phyloP scores from a whole-genome alignment of 495 filamentous ascomycete genomes.

The Neurospora intermedia region DNA sequence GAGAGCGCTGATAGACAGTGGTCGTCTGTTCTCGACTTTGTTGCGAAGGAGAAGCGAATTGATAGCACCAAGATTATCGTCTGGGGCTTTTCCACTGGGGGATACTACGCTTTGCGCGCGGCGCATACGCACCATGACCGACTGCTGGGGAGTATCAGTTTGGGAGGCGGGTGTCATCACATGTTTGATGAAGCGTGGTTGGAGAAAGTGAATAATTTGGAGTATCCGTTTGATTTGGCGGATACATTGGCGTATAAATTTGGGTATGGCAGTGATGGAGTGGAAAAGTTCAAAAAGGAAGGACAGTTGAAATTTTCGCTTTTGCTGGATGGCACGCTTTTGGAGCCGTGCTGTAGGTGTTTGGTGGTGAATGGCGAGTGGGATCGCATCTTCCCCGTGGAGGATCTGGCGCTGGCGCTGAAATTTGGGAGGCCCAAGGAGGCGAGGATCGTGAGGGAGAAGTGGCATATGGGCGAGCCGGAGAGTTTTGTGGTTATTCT shows the following conservation, averaged over 20 bases:
- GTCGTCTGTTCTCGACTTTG: slow-evolving; percentile 51
- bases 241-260: slow-evolving; percentile 55
- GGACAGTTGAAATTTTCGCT: slow-evolving; percentile 55
- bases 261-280: slow-evolving; percentile 38
- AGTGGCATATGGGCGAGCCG: slow-evolving; percentile 20
- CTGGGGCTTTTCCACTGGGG: slow-evolving; percentile 63
- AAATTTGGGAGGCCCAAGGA: slow-evolving; percentile 50
- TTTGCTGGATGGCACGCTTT: slow-evolving; percentile 49
- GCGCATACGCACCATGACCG: slow-evolving; percentile 53
- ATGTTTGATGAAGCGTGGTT: slow-evolving; percentile 58
- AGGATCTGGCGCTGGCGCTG: slow-evolving; percentile 50
- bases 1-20: slow-evolving; percentile 41
- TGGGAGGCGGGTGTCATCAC: slow-evolving; percentile 55
- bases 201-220: slow-evolving; percentile 48
- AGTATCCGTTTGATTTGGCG: slow-evolving; percentile 61
- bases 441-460: slow-evolving; percentile 31
- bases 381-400: slow-evolving; percentile 62
- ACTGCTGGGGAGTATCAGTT: slow-evolving; percentile 47
- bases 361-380: slow-evolving; percentile 57
- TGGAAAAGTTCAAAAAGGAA: slow-evolving; percentile 45
- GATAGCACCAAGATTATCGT: slow-evolving; percentile 45
- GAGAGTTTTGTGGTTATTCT: slow-evolving; percentile 14
- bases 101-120: slow-evolving; percentile 58
- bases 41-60: slow-evolving; percentile 17
- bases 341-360: slow-evolving; percentile 40